phyloP scores from a whole-genome alignment of 768 basidiomycete species.

The Pholiota molesta region DNA sequence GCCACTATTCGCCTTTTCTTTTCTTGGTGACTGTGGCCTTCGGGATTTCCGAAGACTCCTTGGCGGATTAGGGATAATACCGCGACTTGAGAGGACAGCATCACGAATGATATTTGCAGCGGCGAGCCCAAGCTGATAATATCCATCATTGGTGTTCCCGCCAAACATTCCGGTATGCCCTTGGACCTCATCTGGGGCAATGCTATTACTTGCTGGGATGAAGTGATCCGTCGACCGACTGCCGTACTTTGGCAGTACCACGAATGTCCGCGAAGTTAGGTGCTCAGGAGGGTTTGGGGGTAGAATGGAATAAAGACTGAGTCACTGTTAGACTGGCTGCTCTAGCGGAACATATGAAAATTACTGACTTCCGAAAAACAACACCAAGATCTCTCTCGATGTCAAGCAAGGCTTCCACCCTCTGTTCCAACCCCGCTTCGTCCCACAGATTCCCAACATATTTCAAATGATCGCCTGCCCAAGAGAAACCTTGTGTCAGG shows the following conservation, averaged over 20 bases:
- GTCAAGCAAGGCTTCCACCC: constrained; percentile 65
- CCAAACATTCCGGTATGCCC: constrained; percentile 93
- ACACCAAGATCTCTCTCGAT: constrained; percentile 66
- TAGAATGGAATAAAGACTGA: constrained; percentile 79
- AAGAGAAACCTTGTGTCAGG: constrained; percentile 66
- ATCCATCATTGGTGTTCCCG: constrained; percentile 82
- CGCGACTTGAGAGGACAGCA: constrained; percentile 42
- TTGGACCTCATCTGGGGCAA: constrained; percentile 75
- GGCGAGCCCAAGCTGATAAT: constrained; percentile 80
- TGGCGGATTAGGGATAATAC: constrained; percentile 14
- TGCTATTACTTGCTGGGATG: constrained; percentile 61
- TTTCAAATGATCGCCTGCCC: constrained; percentile 88
- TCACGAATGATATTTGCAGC: constrained; percentile 65
- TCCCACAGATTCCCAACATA: constrained; percentile 90
- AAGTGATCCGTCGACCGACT: constrained; percentile 58
- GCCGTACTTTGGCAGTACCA: constrained; percentile 65
- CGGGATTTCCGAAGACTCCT: neutral
- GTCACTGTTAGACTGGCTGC: neutral
- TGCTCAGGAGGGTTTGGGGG: constrained; percentile 68
- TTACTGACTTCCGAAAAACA: constrained; percentile 70
- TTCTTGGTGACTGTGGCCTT: neutral
- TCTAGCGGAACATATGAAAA: neutral
- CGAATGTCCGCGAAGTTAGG: constrained; percentile 69
- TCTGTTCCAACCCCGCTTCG: constrained; percentile 56
- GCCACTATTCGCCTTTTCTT: neutral